Evolutionary conservation across 345 rosid species (phyloP).

Genomic region (Populus euphratica): DNA sequence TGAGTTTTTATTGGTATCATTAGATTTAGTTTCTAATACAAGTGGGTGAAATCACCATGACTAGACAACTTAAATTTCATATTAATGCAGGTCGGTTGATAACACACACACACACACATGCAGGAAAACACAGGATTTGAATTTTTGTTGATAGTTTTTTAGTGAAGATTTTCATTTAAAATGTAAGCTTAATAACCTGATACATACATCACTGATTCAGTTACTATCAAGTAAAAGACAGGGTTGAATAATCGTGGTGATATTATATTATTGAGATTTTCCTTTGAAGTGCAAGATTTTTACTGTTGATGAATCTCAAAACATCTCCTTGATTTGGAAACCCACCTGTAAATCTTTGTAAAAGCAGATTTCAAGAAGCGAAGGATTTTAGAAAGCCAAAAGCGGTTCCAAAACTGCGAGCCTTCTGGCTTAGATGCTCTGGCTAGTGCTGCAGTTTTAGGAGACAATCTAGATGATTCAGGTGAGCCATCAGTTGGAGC

Average conservation of each 20-base stretch:
- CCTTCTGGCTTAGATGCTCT: constrained; percentile 77
- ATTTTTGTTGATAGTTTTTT: neutral
- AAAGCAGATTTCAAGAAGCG: constrained; percentile 60
- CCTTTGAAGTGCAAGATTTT: neutral
- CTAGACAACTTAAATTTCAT: neutral
- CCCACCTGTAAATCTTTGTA: constrained; percentile 5
- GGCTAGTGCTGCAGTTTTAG: constrained; percentile 76
- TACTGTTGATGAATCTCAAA: neutral
- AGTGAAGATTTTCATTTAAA: neutral
- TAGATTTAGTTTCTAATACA: neutral
- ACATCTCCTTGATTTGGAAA: neutral
- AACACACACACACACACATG: too few species aligned
- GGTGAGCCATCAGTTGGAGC: constrained; percentile 59
- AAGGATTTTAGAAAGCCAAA: constrained; percentile 38
- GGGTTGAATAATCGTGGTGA: neutral
- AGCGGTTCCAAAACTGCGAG: constrained; percentile 35
- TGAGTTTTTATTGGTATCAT: neutral
- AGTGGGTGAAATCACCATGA: neutral
- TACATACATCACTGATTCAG: neutral
- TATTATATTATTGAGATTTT: neutral
- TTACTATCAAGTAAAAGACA: neutral
- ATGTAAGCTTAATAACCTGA: neutral
- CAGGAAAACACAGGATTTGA: neutral
- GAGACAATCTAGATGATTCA: constrained; percentile 45
- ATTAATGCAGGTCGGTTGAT: neutral